phyloP scores from a whole-genome alignment of 352 stramenopile species.

The Pythium coloratum region DNA sequence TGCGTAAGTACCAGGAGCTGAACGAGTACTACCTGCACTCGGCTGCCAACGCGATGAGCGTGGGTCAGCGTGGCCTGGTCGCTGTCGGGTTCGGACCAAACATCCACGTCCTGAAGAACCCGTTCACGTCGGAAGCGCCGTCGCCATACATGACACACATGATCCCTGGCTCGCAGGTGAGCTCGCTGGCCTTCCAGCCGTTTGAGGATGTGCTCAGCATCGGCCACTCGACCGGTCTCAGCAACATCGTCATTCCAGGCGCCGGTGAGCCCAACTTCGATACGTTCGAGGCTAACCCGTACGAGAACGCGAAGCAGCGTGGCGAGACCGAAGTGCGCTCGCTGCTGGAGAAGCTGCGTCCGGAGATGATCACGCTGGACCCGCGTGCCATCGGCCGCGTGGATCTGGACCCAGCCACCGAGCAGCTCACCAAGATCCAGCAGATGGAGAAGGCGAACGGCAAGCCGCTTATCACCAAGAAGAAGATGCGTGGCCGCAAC shows the following conservation, averaged over 20 bases:
- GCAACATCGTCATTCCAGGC: conserved; percentile 94
- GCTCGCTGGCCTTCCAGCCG: conserved; percentile 94
- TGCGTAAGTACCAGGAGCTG: conserved; percentile 95
- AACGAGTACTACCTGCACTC: conserved; percentile 92
- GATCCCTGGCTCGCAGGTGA: conserved; percentile 82
- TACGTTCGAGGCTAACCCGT: conserved; percentile 98
- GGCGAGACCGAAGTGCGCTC: conserved; percentile 95
- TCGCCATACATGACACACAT: conserved; percentile 91
- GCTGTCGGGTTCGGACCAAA: conserved; percentile 92
- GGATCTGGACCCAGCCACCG: conserved; percentile 86
- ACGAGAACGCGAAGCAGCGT: conserved; percentile 95
- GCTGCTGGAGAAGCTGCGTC: conserved; percentile 97
- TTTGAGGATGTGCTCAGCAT: conserved; percentile 98
- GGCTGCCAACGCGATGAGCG: conserved; percentile 90
- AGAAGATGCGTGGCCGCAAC: conserved; percentile 97
- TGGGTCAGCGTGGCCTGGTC: conserved; percentile 95
- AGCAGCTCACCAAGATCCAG: conserved; percentile 83
- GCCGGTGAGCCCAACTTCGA: conserved; percentile 98
- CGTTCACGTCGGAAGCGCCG: conserved; percentile 74
- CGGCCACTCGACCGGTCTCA: conserved; percentile 88
- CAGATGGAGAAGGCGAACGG: conserved; percentile 76
- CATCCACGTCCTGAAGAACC: conserved; percentile 92
- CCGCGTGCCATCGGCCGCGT: conserved; percentile 92
- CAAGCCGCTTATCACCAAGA: conserved; percentile 80
- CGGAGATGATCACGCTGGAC: conserved; percentile 98